Percentiles rank a stretch among this genome's conserved stretches.
These are phyloP conservation scores for Aureobasidium pullulans DNA, from an alignment of 2,329 filamentous ascomycete species.

Conservation along the genomic window DNA sequence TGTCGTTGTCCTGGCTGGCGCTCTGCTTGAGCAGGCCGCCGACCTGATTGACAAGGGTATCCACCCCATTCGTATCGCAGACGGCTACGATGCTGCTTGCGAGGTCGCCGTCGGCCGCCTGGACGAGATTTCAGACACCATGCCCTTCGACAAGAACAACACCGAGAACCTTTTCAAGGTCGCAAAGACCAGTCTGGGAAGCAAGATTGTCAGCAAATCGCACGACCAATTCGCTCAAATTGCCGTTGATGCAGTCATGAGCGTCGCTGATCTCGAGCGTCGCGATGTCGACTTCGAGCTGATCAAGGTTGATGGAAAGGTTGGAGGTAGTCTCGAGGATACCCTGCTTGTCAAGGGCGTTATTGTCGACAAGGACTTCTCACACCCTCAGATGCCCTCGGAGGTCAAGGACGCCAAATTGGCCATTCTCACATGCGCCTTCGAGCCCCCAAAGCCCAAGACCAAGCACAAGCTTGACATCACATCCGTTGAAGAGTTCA, in stretches of 20 bases:
- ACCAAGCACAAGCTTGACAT: constrained; percentile 99
- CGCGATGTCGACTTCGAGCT: constrained; percentile 98
- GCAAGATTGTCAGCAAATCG: constrained; percentile 98
- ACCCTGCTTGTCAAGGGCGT: constrained; percentile 93
- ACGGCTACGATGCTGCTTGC: constrained; percentile 95
- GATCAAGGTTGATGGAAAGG: constrained; percentile 98
- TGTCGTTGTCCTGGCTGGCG: constrained; percentile 91
- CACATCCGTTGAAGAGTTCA: constrained; percentile 94
- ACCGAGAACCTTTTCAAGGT: constrained; percentile 88
- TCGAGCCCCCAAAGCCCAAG: constrained; percentile 98
- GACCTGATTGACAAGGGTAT: constrained; percentile 99
- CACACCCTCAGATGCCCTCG: constrained; percentile 96
- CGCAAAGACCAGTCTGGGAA: constrained; percentile 89
- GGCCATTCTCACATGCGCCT: constrained; percentile 94
- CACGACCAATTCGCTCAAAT: constrained; percentile 98
- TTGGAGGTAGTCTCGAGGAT: constrained; percentile 88
- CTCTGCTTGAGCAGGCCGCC: constrained; percentile 89
- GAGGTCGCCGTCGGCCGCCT: constrained; percentile 91
- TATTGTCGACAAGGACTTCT: constrained; percentile 99
- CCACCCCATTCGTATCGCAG: constrained; percentile 95
- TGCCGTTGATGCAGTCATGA: constrained; percentile 92
- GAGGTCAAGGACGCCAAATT: constrained; percentile 94
- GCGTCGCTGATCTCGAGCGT: constrained; percentile 88
- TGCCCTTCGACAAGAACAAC: constrained; percentile 73
- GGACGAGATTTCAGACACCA: constrained; percentile 85